A percentile compares a stretch with the other conserved stretches of the same genome.
Evolutionary conservation across 2,329 filamentous ascomycete genomes (phyloP).

Genomic region (Alternaria sp.): DNA sequence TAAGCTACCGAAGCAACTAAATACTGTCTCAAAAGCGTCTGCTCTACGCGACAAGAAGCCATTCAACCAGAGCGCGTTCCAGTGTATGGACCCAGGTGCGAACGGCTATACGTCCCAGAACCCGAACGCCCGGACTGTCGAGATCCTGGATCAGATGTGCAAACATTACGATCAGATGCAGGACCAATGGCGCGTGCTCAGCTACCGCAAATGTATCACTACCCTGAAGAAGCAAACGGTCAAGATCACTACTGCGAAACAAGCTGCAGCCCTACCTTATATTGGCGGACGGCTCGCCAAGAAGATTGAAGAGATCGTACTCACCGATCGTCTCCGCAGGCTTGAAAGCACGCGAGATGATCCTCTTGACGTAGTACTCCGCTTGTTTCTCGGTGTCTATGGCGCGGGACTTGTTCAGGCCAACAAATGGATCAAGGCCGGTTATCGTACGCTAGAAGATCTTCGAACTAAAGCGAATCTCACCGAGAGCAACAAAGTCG

Average conservation of each 20-base stretch:
- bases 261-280: slow-evolving; percentile 71
- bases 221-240: slow-evolving; percentile 69
- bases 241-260: slow-evolving; percentile 70
- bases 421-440: slow-evolving; percentile 76
- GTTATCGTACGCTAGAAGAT: slow-evolving; percentile 76
- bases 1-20: slow-evolving; percentile 16
- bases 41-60: slow-evolving; percentile 20
- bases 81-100: slow-evolving; percentile 66
- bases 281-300: slow-evolving; percentile 76
- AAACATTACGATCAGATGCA: slow-evolving; percentile 76
- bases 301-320: slow-evolving; percentile 89
- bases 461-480: slow-evolving; percentile 67
- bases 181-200: slow-evolving; percentile 76
- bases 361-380: slow-evolving; percentile 68
- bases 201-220: slow-evolving; percentile 79
- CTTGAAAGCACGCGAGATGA: slow-evolving; percentile 75
- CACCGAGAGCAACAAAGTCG: slow-evolving; percentile 72
- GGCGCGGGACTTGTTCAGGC: slow-evolving; percentile 76
- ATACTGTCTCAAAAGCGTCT: slow-evolving; percentile 7
- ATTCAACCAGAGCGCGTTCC: slow-evolving; percentile 54
- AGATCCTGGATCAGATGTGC: slow-evolving; percentile 78
- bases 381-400: slow-evolving; percentile 78
- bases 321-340: slow-evolving; percentile 72
- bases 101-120: slow-evolving; percentile 56
- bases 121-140: slow-evolving; percentile 78